Percentiles rank a stretch among this genome's conserved stretches.
phyloP scores from a whole-genome alignment of 1,284 basidiomycete genomes.

The Irpex sp. region DNA sequence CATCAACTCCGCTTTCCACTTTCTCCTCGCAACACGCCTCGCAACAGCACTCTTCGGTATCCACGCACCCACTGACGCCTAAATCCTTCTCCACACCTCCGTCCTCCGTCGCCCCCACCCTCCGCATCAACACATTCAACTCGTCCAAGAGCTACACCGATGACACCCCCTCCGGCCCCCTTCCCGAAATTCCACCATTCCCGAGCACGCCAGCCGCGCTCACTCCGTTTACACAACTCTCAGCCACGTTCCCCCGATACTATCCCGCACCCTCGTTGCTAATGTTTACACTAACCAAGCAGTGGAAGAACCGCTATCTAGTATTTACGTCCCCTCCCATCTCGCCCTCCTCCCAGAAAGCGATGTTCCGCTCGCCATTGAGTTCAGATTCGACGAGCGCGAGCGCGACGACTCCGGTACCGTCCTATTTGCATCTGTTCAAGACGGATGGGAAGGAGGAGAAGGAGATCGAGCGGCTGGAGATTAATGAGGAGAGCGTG shows the following conservation, averaged over 20 bases:
- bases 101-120: constrained; percentile 8
- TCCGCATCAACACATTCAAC: constrained; percentile 2
- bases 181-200: constrained; percentile 47
- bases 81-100: constrained; percentile 7
- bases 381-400: constrained; percentile 17
- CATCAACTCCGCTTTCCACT: background rate
- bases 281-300: constrained; percentile 62
- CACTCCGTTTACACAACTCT: constrained; percentile 42
- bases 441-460: constrained; percentile 53
- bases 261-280: constrained; percentile 61
- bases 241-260: constrained; percentile 55
- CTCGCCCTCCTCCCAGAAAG: constrained; percentile 25
- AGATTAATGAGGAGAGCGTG: constrained; percentile 68
- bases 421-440: constrained; percentile 68
- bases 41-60: background rate
- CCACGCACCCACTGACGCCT: background rate
- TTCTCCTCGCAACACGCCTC: constrained; percentile 1
- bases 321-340: constrained; percentile 47
- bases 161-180: constrained; percentile 14
- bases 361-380: constrained; percentile 11
- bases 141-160: background rate
- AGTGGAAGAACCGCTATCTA: constrained; percentile 65
- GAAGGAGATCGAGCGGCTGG: constrained; percentile 62
- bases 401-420: constrained; percentile 19
- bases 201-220: constrained; percentile 50